These are phyloP conservation scores for Pseudevernia furfuracea DNA, from an alignment of 495 filamentous ascomycete genomes.

Conservation along the genomic window DNA sequence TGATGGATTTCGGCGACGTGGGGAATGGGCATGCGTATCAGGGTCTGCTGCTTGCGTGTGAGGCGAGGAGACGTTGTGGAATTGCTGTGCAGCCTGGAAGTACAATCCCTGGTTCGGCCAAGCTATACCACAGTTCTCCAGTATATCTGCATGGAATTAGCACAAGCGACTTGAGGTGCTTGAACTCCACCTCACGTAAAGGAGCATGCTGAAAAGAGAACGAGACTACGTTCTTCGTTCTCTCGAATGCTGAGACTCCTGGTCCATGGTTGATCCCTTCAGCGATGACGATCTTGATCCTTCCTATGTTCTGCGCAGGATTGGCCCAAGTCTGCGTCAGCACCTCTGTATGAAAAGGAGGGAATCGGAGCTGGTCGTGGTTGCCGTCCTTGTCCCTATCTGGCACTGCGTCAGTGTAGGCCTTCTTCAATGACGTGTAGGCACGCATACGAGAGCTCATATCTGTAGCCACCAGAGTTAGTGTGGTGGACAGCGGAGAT, in stretches of 20 bases:
- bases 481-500: not conserved
- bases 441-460: slow-evolving; percentile 17
- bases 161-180: slow-evolving; percentile 12
- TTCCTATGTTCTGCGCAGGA: slow-evolving; percentile 60
- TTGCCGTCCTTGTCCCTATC: slow-evolving; percentile 55
- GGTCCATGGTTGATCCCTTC: slow-evolving; percentile 55
- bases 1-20: slow-evolving; percentile 32
- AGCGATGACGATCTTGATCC: slow-evolving; percentile 70
- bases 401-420: slow-evolving; percentile 27
- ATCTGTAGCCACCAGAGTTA: slow-evolving; percentile 14
- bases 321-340: slow-evolving; percentile 65
- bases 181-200: slow-evolving; percentile 46
- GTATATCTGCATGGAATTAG: slow-evolving; percentile 45
- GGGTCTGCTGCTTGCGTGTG: slow-evolving; percentile 30
- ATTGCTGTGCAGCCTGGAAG: slow-evolving; percentile 41
- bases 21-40: slow-evolving; percentile 46
- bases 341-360: slow-evolving; percentile 63
- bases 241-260: slow-evolving; percentile 51
- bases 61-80: slow-evolving; percentile 33
- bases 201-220: slow-evolving; percentile 89
- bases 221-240: slow-evolving; percentile 63
- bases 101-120: slow-evolving; percentile 77
- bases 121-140: slow-evolving; percentile 71
- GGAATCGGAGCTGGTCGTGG: slow-evolving; percentile 60
- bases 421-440: not conserved